phyloP scores from a whole-genome alignment of 2,329 filamentous ascomycete genomes.

The Colletotrichum sp. region DNA sequence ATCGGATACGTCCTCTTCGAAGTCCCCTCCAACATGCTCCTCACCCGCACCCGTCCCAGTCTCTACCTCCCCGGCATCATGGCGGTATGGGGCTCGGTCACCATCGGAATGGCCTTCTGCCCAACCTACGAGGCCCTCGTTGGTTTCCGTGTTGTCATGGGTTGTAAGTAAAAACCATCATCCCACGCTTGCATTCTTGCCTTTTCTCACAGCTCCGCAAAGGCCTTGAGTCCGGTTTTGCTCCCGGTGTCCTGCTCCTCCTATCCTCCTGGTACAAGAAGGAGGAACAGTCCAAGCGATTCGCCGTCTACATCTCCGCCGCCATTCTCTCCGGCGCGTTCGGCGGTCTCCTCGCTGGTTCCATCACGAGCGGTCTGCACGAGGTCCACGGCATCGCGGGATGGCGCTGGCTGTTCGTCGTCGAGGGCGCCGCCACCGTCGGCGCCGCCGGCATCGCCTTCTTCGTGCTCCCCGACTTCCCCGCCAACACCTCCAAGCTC shows the following conservation, averaged over 20 bases:
- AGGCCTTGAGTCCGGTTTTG: conserved; percentile 63
- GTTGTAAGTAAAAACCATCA: conserved; percentile 26
- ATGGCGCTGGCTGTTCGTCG: conserved; percentile 62
- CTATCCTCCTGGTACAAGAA: conserved; percentile 70
- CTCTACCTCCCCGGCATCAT: conserved; percentile 73
- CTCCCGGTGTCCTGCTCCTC: conserved; percentile 64
- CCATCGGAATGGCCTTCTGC: conserved; percentile 33
- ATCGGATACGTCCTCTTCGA: conserved; percentile 72
- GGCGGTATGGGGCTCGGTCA: conserved; percentile 46
- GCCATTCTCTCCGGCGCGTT: conserved; percentile 73
- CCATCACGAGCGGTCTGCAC: conserved; percentile 60
- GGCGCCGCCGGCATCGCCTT: conserved; percentile 66
- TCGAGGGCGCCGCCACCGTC: conserved; percentile 70
- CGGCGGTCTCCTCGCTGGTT: conserved; percentile 65
- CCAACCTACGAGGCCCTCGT: conserved; percentile 30
- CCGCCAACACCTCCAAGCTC: conserved; percentile 55
- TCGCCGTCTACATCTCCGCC: conserved; percentile 74
- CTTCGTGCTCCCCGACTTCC: conserved; percentile 74
- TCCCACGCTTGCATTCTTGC: rapidly evolving
- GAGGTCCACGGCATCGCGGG: conserved; percentile 53
- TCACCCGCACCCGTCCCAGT: conserved; percentile 66
- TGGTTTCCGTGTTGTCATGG: conserved; percentile 51
- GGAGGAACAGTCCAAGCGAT: conserved; percentile 34
- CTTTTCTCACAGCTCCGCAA: conserved; percentile 41
- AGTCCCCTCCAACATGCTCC: conserved; percentile 67